Base-by-base conservation (phyloP, 169 alveolate genomes). In the Plasmodium berghei region DNA sequence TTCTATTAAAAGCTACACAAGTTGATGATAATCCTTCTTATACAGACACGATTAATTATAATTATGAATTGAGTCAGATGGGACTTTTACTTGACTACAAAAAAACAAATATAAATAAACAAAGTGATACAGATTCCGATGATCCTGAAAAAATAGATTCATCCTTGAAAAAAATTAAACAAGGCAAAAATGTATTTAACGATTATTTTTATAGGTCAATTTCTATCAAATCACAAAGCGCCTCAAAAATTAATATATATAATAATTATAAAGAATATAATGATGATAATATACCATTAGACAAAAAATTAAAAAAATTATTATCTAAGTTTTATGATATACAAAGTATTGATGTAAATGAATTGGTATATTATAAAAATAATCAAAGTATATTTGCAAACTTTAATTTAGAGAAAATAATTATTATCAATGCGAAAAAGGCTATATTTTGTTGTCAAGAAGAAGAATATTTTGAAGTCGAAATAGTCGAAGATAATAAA, bases 371-470 rank as follows among this genome's bases (percentile, higher is more conserved):
- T 40, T 69, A 70, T 28, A 83, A 52, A 83, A 48, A 18, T 16
- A 66, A 34, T 20, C 48, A 67, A 8, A 85, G 56, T 26, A 42
- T 61, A 69, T 67, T 72, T 40, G 62, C 69, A 42, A 56, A 54
- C 72, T 45, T 67, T 59, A 34, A 42, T 24, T 55, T 69, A 62
- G 73, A 66, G 14, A 70, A 56, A 9, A 83, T 83, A 42, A 26
- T 55, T 34, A 34, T 83, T 56, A 16, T 42, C 54, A 12, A 40
- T 6, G 16, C 64, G 18, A 67, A 42, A 46, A 67, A 45, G 42
- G 24, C 69, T 52, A 9, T 69, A 9, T 59, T 56, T 40, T 83
- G 90, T 83, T 83, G 90, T 40, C 22, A 83, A 45, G 55, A 83
- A 42, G 73, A 52, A 28, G 80, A 70, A 56, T 69, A 69, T 64